Evolutionary conservation across 306 rosid species (phyloP).

Genomic region (Psophocarpus tetragonolobus): DNA sequence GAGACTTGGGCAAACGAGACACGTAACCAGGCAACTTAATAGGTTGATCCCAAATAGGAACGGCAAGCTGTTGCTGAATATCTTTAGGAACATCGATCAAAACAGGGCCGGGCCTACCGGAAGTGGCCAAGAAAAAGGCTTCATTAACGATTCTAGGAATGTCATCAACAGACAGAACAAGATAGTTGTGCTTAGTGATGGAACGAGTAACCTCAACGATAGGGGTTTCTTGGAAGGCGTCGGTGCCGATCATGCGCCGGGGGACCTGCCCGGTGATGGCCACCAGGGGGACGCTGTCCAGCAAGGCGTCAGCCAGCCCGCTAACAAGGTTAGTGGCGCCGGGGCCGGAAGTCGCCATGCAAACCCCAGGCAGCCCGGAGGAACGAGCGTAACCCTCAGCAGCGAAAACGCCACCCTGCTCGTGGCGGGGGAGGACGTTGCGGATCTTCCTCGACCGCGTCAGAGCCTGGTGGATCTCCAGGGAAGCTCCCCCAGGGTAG

Average conservation of each 20-base stretch:
- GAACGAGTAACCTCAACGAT: conserved; percentile 95
- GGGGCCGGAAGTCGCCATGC: conserved; percentile 94
- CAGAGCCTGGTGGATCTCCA: conserved; percentile 91
- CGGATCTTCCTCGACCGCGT: conserved; percentile 69
- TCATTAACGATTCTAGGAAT: conserved; percentile 80
- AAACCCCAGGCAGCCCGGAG: conserved; percentile 74
- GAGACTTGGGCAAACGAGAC: conserved; percentile 63
- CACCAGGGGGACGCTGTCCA: conserved; percentile 71
- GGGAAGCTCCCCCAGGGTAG: conserved; percentile 83
- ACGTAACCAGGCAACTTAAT: conserved; percentile 64
- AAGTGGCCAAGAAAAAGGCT: conserved; percentile 71
- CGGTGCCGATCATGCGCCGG: conserved; percentile 88
- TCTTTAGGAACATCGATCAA: conserved; percentile 84
- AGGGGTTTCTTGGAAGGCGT: conserved; percentile 89
- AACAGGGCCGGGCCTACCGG: conserved; percentile 87
- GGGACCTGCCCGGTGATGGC: conserved; percentile 93
- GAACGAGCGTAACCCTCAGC: conserved; percentile 85
- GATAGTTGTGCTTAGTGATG: conserved; percentile 83
- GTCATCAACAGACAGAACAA: conserved; percentile 79
- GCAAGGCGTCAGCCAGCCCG: conserved; percentile 79
- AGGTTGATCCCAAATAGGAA: conserved; percentile 76
- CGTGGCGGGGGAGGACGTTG: conserved; percentile 82
- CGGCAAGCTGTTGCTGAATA: conserved; percentile 75
- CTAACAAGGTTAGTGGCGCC: conserved; percentile 92
- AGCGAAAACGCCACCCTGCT: conserved; percentile 80